phyloP scores from a whole-genome alignment of 1,139 yeast species.

The Hyphopichia fennica region DNA sequence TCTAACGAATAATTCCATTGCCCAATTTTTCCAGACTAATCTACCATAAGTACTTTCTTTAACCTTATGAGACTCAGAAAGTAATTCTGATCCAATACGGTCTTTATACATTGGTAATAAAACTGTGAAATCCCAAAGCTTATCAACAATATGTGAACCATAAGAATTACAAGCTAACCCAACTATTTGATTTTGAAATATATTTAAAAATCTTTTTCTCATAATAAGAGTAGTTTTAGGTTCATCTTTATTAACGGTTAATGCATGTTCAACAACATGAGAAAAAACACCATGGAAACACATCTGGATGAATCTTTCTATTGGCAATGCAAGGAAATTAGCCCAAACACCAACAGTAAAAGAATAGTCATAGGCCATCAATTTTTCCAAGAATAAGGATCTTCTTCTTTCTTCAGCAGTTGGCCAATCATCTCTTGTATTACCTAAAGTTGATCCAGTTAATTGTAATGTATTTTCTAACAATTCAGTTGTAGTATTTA shows the following conservation, averaged over 20 bases:
- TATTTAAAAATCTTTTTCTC: constrained; percentile 70
- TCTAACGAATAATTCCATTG: constrained; percentile 72
- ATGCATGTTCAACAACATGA: constrained; percentile 71
- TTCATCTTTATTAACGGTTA: constrained; percentile 40
- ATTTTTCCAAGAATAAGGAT: constrained; percentile 68
- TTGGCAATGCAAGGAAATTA: constrained; percentile 59
- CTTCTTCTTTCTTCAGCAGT: constrained; percentile 87
- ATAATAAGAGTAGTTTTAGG: constrained; percentile 53
- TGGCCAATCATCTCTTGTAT: constrained; percentile 87
- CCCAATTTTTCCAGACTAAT: constrained; percentile 95
- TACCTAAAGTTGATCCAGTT: constrained; percentile 72
- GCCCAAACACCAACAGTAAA: constrained; percentile 61
- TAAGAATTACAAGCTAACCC: constrained; percentile 80
- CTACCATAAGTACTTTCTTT: constrained; percentile 87
- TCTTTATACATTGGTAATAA: constrained; percentile 84
- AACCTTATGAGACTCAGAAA: constrained; percentile 61
- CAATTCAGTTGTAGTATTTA: constrained; percentile 48
- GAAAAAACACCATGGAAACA: constrained; percentile 87
- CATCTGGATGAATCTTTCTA: constrained; percentile 63
- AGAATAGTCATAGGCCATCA: constrained; percentile 63
- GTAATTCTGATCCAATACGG: constrained; percentile 71
- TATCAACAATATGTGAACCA: constrained; percentile 90
- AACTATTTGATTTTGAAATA: constrained; percentile 53
- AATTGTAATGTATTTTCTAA: constrained; percentile 65
- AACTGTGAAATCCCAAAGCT: constrained; percentile 75